Evolutionary conservation across 139 green algal species (phyloP), one percentile per base, ranked within the genome.

Genomic region (Pycnococcus provasolii): DNA sequence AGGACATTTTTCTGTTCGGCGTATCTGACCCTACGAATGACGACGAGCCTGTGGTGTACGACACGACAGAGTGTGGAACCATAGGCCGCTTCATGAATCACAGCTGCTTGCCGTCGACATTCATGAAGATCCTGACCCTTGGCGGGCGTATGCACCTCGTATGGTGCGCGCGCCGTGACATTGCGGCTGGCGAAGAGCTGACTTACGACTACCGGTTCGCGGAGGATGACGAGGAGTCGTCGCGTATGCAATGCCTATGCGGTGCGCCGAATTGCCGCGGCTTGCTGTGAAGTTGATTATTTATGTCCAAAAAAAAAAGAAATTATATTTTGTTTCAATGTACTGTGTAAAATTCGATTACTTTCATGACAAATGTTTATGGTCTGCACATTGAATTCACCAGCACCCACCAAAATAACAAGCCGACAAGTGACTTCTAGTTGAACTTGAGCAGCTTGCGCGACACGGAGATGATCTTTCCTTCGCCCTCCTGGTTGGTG

Each of bases 71-170:
- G 52, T 39, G 40, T 3, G 90, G 90, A 43, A 77, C 72, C 61
- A 85, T 88, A 43, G 81, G 57, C 13, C 82, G 90, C 45, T 95
- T 97, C 79, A 90, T 85, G 69, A 96, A 96, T 76, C 89, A 95
- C 80, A 91, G 79, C 63, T 97, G 91, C 80, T 50, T 62, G 15
- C 91, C 91, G 13, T 89, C 74, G 57, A 74, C 95, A 59, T 97
- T 95, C 79, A 85, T 82, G 61, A 90, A 88, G 73, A 78, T 87
- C 44, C 54, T 95, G 53, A 74, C 86, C 52, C 67, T 89, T 2
- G 82, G 83, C 44, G 84, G 41, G 11, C 78, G 54, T 42, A 61
- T 77, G 53, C 84, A 86, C 57, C 72, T 95, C 13, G 60, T 44
- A 42, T 66, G 48, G 13, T 50, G 41, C 60, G 63, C 63, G n/a